Base-by-base conservation (phyloP, 495 filamentous ascomycete species). In the Trichocladium uniseriatum region DNA sequence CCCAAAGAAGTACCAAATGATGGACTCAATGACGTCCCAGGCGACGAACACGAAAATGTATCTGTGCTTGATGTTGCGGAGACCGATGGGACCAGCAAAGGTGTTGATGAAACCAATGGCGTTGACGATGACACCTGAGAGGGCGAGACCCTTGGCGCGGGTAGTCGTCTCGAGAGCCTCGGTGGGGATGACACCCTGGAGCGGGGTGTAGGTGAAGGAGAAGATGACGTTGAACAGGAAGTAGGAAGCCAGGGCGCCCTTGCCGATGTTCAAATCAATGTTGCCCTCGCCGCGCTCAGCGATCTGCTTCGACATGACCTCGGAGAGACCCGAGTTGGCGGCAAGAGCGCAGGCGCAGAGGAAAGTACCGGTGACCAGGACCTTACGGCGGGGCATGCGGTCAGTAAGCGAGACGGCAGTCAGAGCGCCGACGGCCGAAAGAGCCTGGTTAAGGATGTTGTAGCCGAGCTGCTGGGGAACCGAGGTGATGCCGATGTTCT, bases 151-250 rank as follows among this genome's bases (percentile, higher is more conserved):
- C 59, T 75, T 77, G 49, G 73, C 73, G 38, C 74, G 66, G 22
- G 64, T 71, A 6, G 70, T 72, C 11, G 70, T 76, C 55, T 75
- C 71, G 21, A 76, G 65, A 21, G 73, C 70, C 39, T 80, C 72
- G 20, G 74, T 69, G 21, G 80, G 79, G 47, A 82, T 81, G 19
- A 79, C 71, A 48, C 71, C 74, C 19, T 79, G 69, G 21, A 83
- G 69, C 10, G 79, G 79, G 14, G 78, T 82, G 65, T 76, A 80
- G 11, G 72, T 78, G 50, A 80, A 73, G 7, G 72, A 76, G 57
- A 79, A 82, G 57, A 78, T 72, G 38, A 78, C 69, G 49, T 81
- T 79, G 63, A 81, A 82, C 3, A 83, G 59, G 57, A 77, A 77
- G 60, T 74, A 74, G 1, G 68, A 68, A 8, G 71, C 71, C 29